Base-by-base conservation (phyloP, 495 filamentous ascomycete species). In the Hypomontagnella submonticulosa region DNA sequence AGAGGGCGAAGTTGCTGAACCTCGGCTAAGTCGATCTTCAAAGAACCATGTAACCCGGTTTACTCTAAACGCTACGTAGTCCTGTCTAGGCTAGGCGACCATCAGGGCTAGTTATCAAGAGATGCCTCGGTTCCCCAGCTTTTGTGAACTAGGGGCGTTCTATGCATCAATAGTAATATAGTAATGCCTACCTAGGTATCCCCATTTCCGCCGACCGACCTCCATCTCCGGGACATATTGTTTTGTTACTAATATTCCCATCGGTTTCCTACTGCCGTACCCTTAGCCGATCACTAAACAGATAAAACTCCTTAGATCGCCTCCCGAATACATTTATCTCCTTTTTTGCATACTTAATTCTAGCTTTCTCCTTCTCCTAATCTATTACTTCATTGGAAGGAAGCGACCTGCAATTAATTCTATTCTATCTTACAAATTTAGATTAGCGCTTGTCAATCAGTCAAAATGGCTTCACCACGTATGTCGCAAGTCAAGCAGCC, bases 381-480 rank as follows among this genome's bases (percentile, higher is more conserved):
- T 19, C 41, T 41, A 47, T 61, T 66, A 38, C 2, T 13, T 11
- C 36, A 32, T 4, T 38, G 33, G 13, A 33, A 59, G 15, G 15
- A 18, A 54, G 7, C 41, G 11, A n/a, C 30, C 46, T 34, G 27
- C 11, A 8, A 30, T 54, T 13, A 8, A 30, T 54, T 6, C 20
- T 49, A 11, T 32, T 38, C 10, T 55, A 6, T 36, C 15, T 15
- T 43, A 32, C 34, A 53, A 10, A 37, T 27, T 34, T 32, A 34
- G 16, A 20, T 43, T 15, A 52, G 20, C 47, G 13, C 41, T 43
- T 23, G 27, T 40, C 18, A 53, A 2, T 50, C 33, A 66, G 59
- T 71, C 81, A 87, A 63, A 67, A 93, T 93, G 90, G 89, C 90
- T 57, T 92, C 90, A 76, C 89, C 90, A 80, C 91, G 90, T 93